These are phyloP conservation scores for Ochetophila trinervis DNA, from an alignment of 306 rosid species.

Conservation along the genomic window DNA sequence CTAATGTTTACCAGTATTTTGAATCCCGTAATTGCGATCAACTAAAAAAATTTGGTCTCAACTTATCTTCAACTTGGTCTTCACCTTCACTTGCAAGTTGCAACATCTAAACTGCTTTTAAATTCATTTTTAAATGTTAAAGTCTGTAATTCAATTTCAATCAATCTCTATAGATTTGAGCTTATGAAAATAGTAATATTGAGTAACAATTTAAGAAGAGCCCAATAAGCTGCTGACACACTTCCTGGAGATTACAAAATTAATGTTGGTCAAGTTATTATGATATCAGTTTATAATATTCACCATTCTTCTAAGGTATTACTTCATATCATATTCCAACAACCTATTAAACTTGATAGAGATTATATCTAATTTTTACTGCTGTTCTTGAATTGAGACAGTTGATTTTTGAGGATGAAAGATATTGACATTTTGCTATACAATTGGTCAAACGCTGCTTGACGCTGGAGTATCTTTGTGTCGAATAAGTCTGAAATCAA, in stretches of 20 bases:
- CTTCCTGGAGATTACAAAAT: slow-evolving; percentile 89
- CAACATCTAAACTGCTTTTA: no score
- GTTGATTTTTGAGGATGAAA: neutral
- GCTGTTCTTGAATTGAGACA: neutral
- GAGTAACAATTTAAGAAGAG: no score
- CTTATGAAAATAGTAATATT: no score
- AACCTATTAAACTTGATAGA: neutral
- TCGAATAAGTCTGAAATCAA: neutral
- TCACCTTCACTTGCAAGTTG: no score
- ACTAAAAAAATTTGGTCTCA: no score
- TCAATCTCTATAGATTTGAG: no score
- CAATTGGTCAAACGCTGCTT: neutral
- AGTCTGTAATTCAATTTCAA: no score
- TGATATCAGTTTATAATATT: slow-evolving; percentile 91
- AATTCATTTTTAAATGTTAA: no score
- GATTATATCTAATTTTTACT: neutral
- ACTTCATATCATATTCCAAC: neutral
- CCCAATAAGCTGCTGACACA: slow-evolving; percentile 71
- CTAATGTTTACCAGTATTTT: no score
- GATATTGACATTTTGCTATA: neutral
- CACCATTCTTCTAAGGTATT: slow-evolving; percentile 87
- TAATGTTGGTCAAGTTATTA: slow-evolving; percentile 88
- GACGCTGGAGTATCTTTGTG: neutral
- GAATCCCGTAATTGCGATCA: no score
- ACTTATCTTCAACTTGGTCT: no score